A percentile compares a stretch with the other conserved stretches of the same genome.
Conservation (phyloP, 495 filamentous ascomycete species). For the Xylaria castorea region DNA sequence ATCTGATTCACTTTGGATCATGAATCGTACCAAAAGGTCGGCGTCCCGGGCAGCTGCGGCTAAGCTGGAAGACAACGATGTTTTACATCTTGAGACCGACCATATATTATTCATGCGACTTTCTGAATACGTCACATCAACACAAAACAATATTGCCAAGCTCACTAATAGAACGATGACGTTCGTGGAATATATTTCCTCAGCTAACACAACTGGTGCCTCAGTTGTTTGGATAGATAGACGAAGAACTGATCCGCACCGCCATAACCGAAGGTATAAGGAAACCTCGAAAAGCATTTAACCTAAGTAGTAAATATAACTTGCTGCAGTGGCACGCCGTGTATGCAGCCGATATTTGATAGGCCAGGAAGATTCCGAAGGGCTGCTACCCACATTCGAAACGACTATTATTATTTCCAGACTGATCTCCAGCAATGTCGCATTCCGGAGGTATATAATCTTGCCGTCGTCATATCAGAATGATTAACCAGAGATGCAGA, state of each 20-base stretch:
- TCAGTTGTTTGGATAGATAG: neutral
- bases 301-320: neutral
- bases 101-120: constrained; percentile 10
- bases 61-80: constrained; percentile 8
- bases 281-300: neutral
- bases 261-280: neutral
- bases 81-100: neutral
- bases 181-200: neutral
- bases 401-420: neutral
- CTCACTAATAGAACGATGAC: neutral
- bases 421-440: constrained; percentile 12
- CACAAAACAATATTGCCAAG: neutral
- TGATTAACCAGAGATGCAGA: constrained; percentile 1
- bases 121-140: neutral
- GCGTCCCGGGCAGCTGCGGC: neutral
- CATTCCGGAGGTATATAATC: constrained; percentile 6
- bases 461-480: constrained; percentile 15
- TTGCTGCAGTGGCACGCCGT: constrained; percentile 10
- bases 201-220: neutral
- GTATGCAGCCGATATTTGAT: constrained; percentile 1
- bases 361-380: constrained; percentile 20
- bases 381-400: constrained; percentile 4
- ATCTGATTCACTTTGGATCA: constrained; percentile 14
- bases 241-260: neutral
- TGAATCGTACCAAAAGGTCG: constrained; percentile 12